These are phyloP conservation scores for Chloris gayana DNA, from an alignment of 176 grass and related monocot species.

Conservation along the genomic window DNA sequence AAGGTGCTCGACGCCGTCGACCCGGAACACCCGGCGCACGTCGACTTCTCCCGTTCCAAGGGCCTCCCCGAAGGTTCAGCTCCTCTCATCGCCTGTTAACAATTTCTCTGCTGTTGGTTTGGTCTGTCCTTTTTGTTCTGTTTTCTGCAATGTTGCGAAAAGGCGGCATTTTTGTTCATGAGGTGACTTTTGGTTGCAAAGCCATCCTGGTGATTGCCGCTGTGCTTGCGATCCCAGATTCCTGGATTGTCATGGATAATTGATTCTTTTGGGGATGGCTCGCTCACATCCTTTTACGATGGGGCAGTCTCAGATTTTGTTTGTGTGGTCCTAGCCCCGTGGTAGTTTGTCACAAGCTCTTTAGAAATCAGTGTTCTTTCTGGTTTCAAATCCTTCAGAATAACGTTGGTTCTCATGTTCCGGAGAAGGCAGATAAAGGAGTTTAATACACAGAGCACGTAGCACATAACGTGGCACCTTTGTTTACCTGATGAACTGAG, in stretches of 20 bases:
- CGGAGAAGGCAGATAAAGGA: neutral
- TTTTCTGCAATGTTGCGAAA: neutral
- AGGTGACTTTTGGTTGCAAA: neutral
- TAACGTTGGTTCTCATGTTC: neutral
- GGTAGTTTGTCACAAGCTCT: neutral
- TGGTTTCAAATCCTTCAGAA: neutral
- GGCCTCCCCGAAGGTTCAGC: conserved; percentile 59
- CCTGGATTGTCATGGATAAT: conserved; percentile 17
- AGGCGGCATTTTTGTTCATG: neutral
- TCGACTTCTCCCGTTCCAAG: conserved; percentile 74
- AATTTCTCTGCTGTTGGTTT: neutral
- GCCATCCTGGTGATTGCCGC: neutral
- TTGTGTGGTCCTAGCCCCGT: neutral
- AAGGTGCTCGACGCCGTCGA: conserved; percentile 81
- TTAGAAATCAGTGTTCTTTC: neutral
- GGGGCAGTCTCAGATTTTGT: neutral
- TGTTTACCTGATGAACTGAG: conserved; percentile 1
- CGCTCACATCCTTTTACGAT: neutral
- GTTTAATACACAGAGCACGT: neutral
- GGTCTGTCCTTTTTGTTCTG: neutral
- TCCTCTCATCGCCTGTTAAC: neutral
- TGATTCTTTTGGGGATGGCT: conserved; percentile 7
- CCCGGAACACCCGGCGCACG: conserved; percentile 58
- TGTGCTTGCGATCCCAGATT: conserved; percentile 18
- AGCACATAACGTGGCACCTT: neutral